Conservation (phyloP, 139 green algal species). For the Zygnema cylindricum region DNA sequence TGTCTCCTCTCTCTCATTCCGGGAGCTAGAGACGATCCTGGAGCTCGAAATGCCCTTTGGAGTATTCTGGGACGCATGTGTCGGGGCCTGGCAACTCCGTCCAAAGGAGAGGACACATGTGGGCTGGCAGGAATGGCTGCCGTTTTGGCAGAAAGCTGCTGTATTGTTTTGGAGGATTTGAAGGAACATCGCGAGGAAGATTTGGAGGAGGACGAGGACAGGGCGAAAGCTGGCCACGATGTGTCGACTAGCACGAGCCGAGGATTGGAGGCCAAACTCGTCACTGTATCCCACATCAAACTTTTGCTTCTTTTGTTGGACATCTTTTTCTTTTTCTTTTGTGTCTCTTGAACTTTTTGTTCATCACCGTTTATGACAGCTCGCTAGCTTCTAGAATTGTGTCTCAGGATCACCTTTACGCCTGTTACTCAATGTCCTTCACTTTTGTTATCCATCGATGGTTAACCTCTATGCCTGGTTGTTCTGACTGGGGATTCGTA, state of each 20-base stretch:
- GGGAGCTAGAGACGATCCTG: slow-evolving; percentile 20
- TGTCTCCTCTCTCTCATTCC: slow-evolving; percentile 20
- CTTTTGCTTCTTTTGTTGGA: neutral
- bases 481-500: too few relatives aligned
- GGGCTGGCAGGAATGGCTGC: slow-evolving; percentile 21
- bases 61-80: slow-evolving; percentile 32
- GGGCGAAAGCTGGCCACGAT: neutral
- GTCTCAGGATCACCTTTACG: too few relatives aligned
- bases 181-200: slow-evolving; percentile 32
- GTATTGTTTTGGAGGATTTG: neutral
- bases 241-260: slow-evolving; percentile 18
- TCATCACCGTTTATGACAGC: neutral
- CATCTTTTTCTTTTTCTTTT: neutral
- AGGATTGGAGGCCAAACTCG: slow-evolving; percentile 9
- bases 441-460: too few relatives aligned
- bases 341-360: neutral
- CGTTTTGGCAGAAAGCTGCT: slow-evolving; percentile 20
- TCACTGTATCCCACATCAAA: neutral
- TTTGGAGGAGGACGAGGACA: slow-evolving; percentile 22
- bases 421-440: too few relatives aligned
- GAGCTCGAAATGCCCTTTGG: slow-evolving; percentile 36
- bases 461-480: too few relatives aligned
- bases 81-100: neutral
- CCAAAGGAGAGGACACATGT: neutral
- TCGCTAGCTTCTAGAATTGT: too few relatives aligned